Evolutionary conservation across 805 yeast species (phyloP), one percentile per base, ranked within the genome.

Genomic region (Hanseniaspora mollemarum): DNA sequence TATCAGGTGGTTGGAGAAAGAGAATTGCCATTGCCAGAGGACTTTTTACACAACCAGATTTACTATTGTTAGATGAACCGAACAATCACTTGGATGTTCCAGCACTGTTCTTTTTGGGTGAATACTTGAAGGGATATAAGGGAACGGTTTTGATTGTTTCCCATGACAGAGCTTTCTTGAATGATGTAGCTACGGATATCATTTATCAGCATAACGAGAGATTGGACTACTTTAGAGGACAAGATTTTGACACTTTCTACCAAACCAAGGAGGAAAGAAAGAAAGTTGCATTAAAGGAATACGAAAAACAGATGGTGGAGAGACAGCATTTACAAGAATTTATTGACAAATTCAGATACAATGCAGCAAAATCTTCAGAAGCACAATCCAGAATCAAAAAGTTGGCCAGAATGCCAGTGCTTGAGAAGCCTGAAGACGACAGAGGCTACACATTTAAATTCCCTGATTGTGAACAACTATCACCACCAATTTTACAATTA

Each of bases 1-100:
- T 92, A 66, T 87, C 96, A 49, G 99, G 99, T 77, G 99, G 99
- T 80, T 92, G 98, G 98, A 83, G 98, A 76, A 92, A 92, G 98
- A 84, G 98, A 73, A 75, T 92, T 57, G 85, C 96, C n/a, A 75
- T 92, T 54, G 98, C 98, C 3, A 80, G 98, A 69, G 98, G 98
- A 0, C 75, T 92, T 64, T 92, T 92, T 75, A 90, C 96, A 75
- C 82, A 87, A 64, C 98, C 98, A 0, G 98, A 92, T 66, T 72
- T 92, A 57, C 72, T 92, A 57, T 71, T 92, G 63, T 75, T 92
- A 57, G 98, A 92, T 77, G 99, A 92, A 75, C 99, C 99, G 61
- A 88, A 97, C 55, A 92, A 92, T 81, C 92, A 88, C 96, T 84
- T 92, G 94, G 99, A 92, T 78, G 96, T 92, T 66, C 99, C 98